Evolutionary conservation across 768 basidiomycete genomes (phyloP), one percentile per base, ranked within the genome.

Genomic region (Ramaria sp.): DNA sequence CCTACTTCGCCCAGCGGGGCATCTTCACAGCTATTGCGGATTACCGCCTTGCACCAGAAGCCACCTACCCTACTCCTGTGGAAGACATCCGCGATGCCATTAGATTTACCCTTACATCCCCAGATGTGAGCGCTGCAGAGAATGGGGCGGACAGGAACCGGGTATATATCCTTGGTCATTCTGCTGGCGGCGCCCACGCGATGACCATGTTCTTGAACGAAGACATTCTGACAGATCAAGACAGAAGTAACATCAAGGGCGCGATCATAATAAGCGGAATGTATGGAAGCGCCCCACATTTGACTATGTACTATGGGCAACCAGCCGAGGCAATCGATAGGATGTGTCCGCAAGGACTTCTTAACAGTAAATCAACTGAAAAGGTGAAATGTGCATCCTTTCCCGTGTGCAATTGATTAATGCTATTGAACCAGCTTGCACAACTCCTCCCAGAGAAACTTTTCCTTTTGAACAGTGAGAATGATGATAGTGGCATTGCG

Each of bases 391-490:
- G 62, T 70, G 2, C 64, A 66, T 33, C 68, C 70, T 59, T 72
- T 73, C 20, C 69, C 72, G 33, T 76, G 80, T 3, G 60, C 71
- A 15, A 68, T 69, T 6, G 62, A 84, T 10, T 71, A 79, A 61
- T 62, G 67, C 19, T 60, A 60, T 13, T 4, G 0, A 64, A 68
- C 2, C 67, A 69, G 12, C 65, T 68, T 7, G 59, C 79, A 2
- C 59, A 68, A 6, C 60, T 55, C 19, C 65, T 83, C 7, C 83
- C 84, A 1, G 71, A 71, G 10, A 54, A 24, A 17, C 63, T 79
- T 17, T 52, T 82, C 30, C 61, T 81, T 58, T 65, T 82, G 10
- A 71, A 76, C 41, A 77, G 73, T 1, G 81, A 84, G 67, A 65
- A 66, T 37, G 84, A 85, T 60, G 81, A 81, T 0, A 68, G 69